Percentiles rank a stretch among this genome's conserved stretches.
phyloP scores from a whole-genome alignment of 2,329 filamentous ascomycete genomes.

The Fusarium compactum region DNA sequence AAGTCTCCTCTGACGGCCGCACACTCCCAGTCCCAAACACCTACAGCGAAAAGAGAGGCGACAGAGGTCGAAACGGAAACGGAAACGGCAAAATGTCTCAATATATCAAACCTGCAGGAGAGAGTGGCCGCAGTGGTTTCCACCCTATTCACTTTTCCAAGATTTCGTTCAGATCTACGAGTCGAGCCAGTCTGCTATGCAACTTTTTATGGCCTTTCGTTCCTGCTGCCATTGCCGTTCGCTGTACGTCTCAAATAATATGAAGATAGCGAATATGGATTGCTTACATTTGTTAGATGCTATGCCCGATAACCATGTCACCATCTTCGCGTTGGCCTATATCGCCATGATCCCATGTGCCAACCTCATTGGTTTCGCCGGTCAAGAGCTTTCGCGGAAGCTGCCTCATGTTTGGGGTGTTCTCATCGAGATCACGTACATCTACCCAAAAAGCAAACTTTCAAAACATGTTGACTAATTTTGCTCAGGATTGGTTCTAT shows the following conservation, averaged over 20 bases:
- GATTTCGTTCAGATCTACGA: constrained; percentile 59
- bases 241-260: constrained; percentile 44
- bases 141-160: constrained; percentile 58
- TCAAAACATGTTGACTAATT: neutral
- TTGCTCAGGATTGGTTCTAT: constrained; percentile 70
- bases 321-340: constrained; percentile 62
- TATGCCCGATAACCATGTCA: constrained; percentile 53
- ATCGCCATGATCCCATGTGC: constrained; percentile 65
- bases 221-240: constrained; percentile 61
- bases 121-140: constrained; percentile 61
- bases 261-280: constrained; percentile 5
- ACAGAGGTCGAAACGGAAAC: neutral
- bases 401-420: constrained; percentile 79
- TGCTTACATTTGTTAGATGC: constrained; percentile 47
- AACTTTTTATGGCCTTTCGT: constrained; percentile 65
- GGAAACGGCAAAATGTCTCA: constrained; percentile 25
- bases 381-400: constrained; percentile 81
- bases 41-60: constrained; percentile 34
- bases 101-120: constrained; percentile 52
- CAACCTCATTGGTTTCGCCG: constrained; percentile 63
- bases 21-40: constrained; percentile 48
- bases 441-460: constrained; percentile 5
- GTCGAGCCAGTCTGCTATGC: constrained; percentile 59
- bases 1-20: constrained; percentile 22
- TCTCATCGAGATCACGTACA: constrained; percentile 68